Conservation (phyloP, 1,284 basidiomycete genomes). For the Pseudozyma sp. region DNA sequence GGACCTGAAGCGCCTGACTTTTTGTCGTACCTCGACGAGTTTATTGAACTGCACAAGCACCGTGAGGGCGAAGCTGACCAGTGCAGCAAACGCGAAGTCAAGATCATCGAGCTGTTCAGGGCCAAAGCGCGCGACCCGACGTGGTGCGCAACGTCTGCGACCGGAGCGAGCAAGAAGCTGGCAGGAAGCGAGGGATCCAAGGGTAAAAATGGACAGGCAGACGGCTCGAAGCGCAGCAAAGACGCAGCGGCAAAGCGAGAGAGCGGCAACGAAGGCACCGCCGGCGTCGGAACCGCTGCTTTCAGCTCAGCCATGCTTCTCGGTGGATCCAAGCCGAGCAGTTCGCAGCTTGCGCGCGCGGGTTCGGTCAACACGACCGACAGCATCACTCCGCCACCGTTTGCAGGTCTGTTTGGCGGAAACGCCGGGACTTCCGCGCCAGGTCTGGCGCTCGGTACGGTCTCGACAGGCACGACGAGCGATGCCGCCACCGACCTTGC, state of each 20-base stretch:
- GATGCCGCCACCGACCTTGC: slow-evolving; percentile 46
- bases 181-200: slow-evolving; percentile 10
- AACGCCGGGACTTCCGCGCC: slow-evolving; percentile 15
- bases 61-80: slow-evolving; percentile 57
- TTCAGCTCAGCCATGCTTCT: slow-evolving; percentile 48
- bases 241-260: slow-evolving; percentile 24
- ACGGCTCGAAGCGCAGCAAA: slow-evolving; percentile 14
- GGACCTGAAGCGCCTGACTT: slow-evolving; percentile 53
- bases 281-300: slow-evolving; percentile 40
- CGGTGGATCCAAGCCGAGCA: slow-evolving; percentile 20
- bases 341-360: slow-evolving; percentile 26
- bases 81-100: slow-evolving; percentile 64
- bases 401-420: slow-evolving; percentile 34
- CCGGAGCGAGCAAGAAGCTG: slow-evolving; percentile 24
- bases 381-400: slow-evolving; percentile 47
- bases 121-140: slow-evolving; percentile 59
- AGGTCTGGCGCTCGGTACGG: slow-evolving; percentile 36
- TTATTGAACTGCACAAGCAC: slow-evolving; percentile 58
- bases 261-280: slow-evolving; percentile 26
- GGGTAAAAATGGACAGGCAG: slow-evolving; percentile 4
- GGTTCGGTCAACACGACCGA: slow-evolving; percentile 38
- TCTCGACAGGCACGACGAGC: slow-evolving; percentile 38
- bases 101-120: slow-evolving; percentile 64
- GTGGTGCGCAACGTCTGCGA: slow-evolving; percentile 60
- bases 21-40: slow-evolving; percentile 57